phyloP scores from a whole-genome alignment of 768 basidiomycete species.

The Chlorophyllum brunneum region DNA sequence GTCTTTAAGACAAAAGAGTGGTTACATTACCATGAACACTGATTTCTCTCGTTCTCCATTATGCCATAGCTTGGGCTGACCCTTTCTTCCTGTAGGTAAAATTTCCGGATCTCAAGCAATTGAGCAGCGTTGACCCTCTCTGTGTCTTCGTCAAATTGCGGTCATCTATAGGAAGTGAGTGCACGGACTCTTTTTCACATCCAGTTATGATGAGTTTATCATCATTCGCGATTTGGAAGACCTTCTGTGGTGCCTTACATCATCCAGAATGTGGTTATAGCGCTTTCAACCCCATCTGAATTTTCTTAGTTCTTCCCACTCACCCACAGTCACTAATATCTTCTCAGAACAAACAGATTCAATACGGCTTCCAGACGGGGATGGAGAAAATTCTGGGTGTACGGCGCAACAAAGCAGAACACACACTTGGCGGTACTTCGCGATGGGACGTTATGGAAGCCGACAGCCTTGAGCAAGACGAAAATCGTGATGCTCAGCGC shows the following conservation, averaged over 20 bases:
- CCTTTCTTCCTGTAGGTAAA: conserved; percentile 14
- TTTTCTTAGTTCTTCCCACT: conserved; percentile 13
- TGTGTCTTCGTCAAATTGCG: no score
- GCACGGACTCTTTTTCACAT: background rate
- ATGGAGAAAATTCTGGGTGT: conserved; percentile 82
- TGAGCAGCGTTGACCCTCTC: no score
- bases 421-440: conserved; percentile 5
- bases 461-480: conserved; percentile 56
- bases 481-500: conserved; percentile 51
- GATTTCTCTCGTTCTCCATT: conserved; percentile 22
- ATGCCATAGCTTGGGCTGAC: conserved; percentile 12
- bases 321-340: background rate
- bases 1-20: conserved; percentile 84
- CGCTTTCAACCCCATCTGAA: conserved; percentile 75
- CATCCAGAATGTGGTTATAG: conserved; percentile 52
- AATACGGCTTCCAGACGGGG: conserved; percentile 73
- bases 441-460: conserved; percentile 50
- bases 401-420: conserved; percentile 21
- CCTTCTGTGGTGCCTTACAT: conserved; percentile 59
- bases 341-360: conserved; percentile 56
- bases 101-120: background rate
- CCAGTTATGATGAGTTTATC: conserved; percentile 47
- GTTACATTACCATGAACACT: conserved; percentile 45
- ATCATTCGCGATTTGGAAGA: conserved; percentile 75
- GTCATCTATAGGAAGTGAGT: conserved; percentile 43